Evolutionary conservation across 345 rosid species (phyloP).

Genomic region (Rhodamnia argentea): DNA sequence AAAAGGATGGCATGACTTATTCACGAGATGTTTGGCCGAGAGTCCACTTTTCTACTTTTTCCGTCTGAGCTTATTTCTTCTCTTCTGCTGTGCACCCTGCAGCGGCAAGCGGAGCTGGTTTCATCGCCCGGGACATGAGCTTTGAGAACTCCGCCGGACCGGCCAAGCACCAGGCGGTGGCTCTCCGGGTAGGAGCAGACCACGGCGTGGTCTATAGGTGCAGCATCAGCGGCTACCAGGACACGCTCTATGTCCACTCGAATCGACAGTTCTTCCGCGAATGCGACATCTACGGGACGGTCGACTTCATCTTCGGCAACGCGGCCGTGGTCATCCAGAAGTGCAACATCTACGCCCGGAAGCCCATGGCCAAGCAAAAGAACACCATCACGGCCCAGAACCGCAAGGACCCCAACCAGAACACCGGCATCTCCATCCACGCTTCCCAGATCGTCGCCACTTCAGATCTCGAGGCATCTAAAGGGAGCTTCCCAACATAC

Average conservation of each 20-base stretch:
- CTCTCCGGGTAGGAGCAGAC: conserved; percentile 91
- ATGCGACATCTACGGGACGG: conserved; percentile 81
- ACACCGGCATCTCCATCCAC: conserved; percentile 94
- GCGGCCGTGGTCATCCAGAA: conserved; percentile 92
- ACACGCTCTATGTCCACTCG: conserved; percentile 93
- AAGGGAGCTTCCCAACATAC: conserved; percentile 54
- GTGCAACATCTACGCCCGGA: conserved; percentile 71
- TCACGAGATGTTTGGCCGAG: background rate
- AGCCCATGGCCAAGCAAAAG: conserved; percentile 72
- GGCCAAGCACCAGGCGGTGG: conserved; percentile 88
- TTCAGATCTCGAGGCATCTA: conserved; percentile 37
- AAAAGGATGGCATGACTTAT: background rate
- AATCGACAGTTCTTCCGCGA: conserved; percentile 93
- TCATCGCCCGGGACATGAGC: conserved; percentile 88
- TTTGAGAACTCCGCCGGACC: conserved; percentile 92
- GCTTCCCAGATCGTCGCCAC: conserved; percentile 52
- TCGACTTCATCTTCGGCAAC: conserved; percentile 93
- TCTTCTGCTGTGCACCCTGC: background rate
- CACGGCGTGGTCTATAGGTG: conserved; percentile 81
- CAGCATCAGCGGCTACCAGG: conserved; percentile 72
- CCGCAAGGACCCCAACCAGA: conserved; percentile 88
- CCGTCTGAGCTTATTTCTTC: background rate
- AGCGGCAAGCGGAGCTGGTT: conserved; percentile 94
- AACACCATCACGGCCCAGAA: conserved; percentile 94
- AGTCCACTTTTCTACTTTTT: background rate